A percentile compares a stretch with the other conserved stretches of the same genome.
Conservation (phyloP, 768 basidiomycete species). For the Trametes villosa region DNA sequence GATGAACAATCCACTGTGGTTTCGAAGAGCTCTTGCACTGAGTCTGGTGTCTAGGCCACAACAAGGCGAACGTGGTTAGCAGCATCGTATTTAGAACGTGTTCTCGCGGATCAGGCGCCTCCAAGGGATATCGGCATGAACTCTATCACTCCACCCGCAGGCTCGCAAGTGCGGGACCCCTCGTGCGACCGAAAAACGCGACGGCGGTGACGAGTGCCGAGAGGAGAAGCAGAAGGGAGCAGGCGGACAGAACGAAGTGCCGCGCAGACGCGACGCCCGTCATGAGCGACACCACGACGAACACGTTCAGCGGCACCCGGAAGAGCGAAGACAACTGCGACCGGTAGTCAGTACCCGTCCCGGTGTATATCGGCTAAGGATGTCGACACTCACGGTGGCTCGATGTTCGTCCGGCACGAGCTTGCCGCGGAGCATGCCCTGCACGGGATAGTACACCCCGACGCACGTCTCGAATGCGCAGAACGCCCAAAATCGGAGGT, state of each 20-base stretch:
- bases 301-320: conserved; percentile 75
- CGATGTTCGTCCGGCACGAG: conserved; percentile 73
- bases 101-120: too few relatives aligned
- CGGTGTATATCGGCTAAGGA: not conserved
- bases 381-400: conserved; percentile 68
- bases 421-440: conserved; percentile 71
- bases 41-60: too few relatives aligned
- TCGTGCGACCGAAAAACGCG: conserved; percentile 5
- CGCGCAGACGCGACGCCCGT: conserved; percentile 72
- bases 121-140: not conserved
- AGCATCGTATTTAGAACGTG: too few relatives aligned
- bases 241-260: conserved; percentile 59
- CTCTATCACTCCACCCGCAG: not conserved
- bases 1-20: too few relatives aligned
- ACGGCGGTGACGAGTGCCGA: conserved; percentile 61
- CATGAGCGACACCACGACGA: conserved; percentile 70
- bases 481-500: conserved; percentile 70
- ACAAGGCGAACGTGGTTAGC: too few relatives aligned
- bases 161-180: conserved; percentile 8
- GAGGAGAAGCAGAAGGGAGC: conserved; percentile 59
- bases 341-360: too few relatives aligned
- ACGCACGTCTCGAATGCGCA: conserved; percentile 78
- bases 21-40: too few relatives aligned
- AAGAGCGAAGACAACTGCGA: conserved; percentile 67
- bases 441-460: conserved; percentile 80